phyloP scores from a whole-genome alignment of 768 basidiomycete species.

The Ephemerocybe angulata region DNA sequence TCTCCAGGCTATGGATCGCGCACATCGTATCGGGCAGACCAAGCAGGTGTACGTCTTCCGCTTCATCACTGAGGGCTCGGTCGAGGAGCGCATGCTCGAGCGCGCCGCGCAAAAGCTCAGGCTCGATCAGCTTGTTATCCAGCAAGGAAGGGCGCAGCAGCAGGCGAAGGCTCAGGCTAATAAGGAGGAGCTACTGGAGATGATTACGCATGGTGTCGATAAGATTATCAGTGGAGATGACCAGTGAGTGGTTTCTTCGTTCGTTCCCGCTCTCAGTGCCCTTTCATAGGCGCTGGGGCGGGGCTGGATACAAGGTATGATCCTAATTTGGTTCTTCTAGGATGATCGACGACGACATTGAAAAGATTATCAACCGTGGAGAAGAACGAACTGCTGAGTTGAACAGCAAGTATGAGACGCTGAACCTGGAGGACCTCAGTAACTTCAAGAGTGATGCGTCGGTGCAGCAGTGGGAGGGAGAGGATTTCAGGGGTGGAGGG shows the following conservation, averaged over 20 bases:
- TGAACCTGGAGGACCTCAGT: conserved; percentile 92
- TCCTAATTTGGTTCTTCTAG: conserved; percentile 31
- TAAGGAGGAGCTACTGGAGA: conserved; percentile 95
- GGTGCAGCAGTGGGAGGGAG: conserved; percentile 93
- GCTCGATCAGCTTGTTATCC: conserved; percentile 94
- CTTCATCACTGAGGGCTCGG: conserved; percentile 94
- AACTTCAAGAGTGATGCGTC: conserved; percentile 95
- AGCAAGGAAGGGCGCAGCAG: conserved; percentile 84
- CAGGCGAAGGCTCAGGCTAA: conserved; percentile 83
- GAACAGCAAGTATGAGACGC: conserved; percentile 86
- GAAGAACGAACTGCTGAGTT: conserved; percentile 88
- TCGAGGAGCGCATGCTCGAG: conserved; percentile 94
- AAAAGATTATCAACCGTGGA: conserved; percentile 86
- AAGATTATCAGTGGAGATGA: conserved; percentile 85
- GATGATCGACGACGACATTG: conserved; percentile 86
- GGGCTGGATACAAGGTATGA: not conserved
- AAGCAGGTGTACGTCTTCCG: conserved; percentile 97
- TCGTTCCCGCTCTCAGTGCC: not conserved
- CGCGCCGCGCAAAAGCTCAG: conserved; percentile 93
- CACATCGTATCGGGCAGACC: conserved; percentile 94
- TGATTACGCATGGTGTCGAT: conserved; percentile 97
- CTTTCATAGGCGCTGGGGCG: not conserved
- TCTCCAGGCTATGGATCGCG: conserved; percentile 97
- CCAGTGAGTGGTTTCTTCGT: conserved; percentile 46
- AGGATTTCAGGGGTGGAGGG: conserved; percentile 74